Evolutionary conservation across 257 asterid genomes (phyloP).

Genomic region (Penstemon newberryi): DNA sequence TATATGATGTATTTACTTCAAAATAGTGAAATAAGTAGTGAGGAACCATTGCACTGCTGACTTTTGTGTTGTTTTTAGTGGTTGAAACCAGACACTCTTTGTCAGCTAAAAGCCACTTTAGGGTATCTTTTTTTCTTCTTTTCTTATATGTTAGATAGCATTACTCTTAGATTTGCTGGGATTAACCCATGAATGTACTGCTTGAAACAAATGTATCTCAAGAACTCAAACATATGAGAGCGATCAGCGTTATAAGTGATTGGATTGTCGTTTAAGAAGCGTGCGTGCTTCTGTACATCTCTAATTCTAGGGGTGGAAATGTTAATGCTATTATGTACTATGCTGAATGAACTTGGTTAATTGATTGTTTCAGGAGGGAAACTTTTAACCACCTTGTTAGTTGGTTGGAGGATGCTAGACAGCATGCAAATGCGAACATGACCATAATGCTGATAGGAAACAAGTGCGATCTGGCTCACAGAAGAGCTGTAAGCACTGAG

Average conservation of each 20-base stretch:
- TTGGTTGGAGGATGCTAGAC: conserved; percentile 93
- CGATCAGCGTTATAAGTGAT: background rate
- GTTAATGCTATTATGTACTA: background rate
- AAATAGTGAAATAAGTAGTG: background rate
- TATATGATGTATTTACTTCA: background rate
- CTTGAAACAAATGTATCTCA: background rate
- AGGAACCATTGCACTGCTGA: background rate
- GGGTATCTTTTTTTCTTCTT: no score
- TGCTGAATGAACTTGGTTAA: conserved; percentile 22
- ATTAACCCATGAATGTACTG: background rate
- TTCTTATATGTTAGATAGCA: no score
- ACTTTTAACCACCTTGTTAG: conserved; percentile 88
- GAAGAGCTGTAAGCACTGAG: conserved; percentile 82
- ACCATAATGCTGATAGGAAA: conserved; percentile 81
- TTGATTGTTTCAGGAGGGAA: conserved; percentile 62
- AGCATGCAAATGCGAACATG: conserved; percentile 86
- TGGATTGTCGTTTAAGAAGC: background rate
- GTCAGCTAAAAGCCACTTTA: background rate
- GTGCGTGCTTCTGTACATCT: background rate
- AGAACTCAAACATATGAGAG: background rate
- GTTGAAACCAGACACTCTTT: background rate
- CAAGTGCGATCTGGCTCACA: conserved; percentile 74
- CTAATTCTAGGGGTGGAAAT: background rate
- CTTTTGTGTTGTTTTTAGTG: background rate
- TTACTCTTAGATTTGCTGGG: background rate